Percentiles rank a stretch among this genome's conserved stretches.
These are phyloP conservation scores for Arxiozyma telluris DNA, from an alignment of 1,139 yeast species.

Conservation along the genomic window DNA sequence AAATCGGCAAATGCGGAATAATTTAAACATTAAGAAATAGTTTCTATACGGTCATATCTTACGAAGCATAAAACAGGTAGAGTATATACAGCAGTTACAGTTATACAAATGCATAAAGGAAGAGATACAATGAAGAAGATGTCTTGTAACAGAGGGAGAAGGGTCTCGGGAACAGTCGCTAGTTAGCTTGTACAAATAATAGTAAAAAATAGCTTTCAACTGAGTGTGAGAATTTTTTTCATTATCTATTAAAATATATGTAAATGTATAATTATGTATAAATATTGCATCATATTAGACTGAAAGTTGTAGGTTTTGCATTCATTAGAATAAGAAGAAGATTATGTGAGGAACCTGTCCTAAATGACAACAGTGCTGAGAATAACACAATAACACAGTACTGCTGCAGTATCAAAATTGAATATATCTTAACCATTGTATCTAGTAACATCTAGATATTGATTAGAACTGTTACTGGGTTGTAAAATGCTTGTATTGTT, in stretches of 20 bases:
- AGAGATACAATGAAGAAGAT: neutral
- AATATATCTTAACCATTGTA: neutral
- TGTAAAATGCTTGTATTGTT: slow-evolving; percentile 8
- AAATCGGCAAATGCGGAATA: neutral
- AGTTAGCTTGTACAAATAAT: neutral
- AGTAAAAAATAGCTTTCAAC: too few species aligned
- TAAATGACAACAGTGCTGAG: too few species aligned
- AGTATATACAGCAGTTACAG: neutral
- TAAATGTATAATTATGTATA: neutral
- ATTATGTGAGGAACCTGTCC: neutral
- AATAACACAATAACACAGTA: too few species aligned
- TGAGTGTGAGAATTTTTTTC: neutral
- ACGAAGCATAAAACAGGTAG: neutral
- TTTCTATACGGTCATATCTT: neutral
- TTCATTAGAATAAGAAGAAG: neutral
- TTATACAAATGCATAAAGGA: neutral
- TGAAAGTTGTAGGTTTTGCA: neutral
- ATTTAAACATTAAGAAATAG: neutral
- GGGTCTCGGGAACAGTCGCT: neutral
- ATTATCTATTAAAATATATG: too few species aligned
- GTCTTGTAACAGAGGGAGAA: neutral
- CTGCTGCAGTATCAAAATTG: too few species aligned
- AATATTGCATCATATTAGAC: neutral
- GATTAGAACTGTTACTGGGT: slow-evolving; percentile 7
- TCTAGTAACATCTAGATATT: slow-evolving; percentile 2